Evolutionary conservation across 2,329 filamentous ascomycete species (phyloP).

Genomic region (Alternaria solani): DNA sequence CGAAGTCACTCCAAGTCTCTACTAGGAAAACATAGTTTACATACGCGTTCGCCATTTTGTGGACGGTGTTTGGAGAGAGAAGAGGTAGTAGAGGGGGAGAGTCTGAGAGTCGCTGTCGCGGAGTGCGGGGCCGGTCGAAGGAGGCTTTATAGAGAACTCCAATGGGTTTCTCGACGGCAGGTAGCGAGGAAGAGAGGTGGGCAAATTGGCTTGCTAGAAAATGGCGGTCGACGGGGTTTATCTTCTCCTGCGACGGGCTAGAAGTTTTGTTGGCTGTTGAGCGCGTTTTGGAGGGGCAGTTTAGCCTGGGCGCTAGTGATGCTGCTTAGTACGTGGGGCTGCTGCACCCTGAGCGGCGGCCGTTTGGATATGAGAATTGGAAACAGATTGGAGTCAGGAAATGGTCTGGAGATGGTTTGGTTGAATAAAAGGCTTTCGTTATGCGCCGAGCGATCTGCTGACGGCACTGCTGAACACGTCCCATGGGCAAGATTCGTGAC

Average conservation of each 20-base stretch:
- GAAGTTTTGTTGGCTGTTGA: conserved; percentile 36
- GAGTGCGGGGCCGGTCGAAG: conserved; percentile 28
- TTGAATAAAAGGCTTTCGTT: conserved; percentile 11
- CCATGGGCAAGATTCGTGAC: conserved; percentile 19
- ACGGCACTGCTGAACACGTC: conserved; percentile 13
- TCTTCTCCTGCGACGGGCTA: conserved; percentile 27
- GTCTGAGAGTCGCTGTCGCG: conserved; percentile 16
- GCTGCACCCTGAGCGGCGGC: conserved; percentile 25
- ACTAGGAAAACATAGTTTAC: conserved; percentile 14
- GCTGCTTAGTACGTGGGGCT: conserved; percentile 36
- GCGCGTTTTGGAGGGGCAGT: conserved; percentile 34
- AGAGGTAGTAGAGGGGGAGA: conserved; percentile 18
- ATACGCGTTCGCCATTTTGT: conserved; percentile 73
- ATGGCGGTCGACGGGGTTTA: conserved; percentile 32
- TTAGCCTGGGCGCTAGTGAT: conserved; percentile 24
- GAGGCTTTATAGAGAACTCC: conserved; percentile 16
- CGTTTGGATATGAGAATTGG: conserved; percentile 25
- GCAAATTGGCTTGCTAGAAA: conserved; percentile 8
- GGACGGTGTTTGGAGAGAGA: conserved; percentile 15
- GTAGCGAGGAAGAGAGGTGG: conserved; percentile 8
- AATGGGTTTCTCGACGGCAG: conserved; percentile 19
- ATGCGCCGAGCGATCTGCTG: conserved; percentile 22
- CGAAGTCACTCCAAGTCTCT: background rate
- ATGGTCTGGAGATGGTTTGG: conserved; percentile 11
- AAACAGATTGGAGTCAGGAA: conserved; percentile 22